phyloP scores from a whole-genome alignment of 23 red algal genomes.

The Gracilaria vermiculophylla region DNA sequence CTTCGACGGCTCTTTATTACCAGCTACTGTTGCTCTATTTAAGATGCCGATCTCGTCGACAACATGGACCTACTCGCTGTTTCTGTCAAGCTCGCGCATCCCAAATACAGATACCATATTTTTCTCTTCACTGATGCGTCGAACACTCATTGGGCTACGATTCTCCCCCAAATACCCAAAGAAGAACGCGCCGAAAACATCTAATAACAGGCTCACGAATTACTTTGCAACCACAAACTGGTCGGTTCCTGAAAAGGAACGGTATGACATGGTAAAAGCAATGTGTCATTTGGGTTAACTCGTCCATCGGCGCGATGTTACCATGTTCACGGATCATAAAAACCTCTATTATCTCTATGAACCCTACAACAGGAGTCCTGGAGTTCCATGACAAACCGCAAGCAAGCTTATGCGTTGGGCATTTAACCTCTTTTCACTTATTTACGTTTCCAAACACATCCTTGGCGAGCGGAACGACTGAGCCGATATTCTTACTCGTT shows the following conservation, averaged over 20 bases:
- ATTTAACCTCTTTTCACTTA: neutral
- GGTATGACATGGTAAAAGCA: conserved; percentile 31
- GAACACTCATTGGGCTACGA: conserved; percentile 20
- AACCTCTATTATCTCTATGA: conserved; percentile 25
- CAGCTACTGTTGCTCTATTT: neutral
- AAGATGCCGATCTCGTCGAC: conserved; percentile 34
- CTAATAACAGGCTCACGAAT: conserved; percentile 3
- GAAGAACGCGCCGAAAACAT: neutral
- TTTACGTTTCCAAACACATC: too few relatives aligned
- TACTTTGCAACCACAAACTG: neutral
- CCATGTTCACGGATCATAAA: conserved; percentile 16
- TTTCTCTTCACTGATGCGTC: conserved; percentile 46
- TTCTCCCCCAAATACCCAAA: neutral
- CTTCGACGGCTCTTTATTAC: conserved; percentile 12
- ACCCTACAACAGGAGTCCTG: neutral
- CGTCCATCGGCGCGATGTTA: neutral
- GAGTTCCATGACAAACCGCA: neutral
- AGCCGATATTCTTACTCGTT: neutral
- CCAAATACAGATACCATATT: neutral
- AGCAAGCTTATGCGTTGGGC: conserved; percentile 32
- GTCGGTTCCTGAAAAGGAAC: conserved; percentile 21
- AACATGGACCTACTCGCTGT: conserved; percentile 35
- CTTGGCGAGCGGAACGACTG: conserved; percentile 2
- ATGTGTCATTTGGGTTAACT: conserved; percentile 5
- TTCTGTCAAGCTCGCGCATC: conserved; percentile 16